These are phyloP conservation scores for Thinopyrum obtusiflorum DNA, from an alignment of 202 grass and related monocot genomes.

Conservation along the genomic window DNA sequence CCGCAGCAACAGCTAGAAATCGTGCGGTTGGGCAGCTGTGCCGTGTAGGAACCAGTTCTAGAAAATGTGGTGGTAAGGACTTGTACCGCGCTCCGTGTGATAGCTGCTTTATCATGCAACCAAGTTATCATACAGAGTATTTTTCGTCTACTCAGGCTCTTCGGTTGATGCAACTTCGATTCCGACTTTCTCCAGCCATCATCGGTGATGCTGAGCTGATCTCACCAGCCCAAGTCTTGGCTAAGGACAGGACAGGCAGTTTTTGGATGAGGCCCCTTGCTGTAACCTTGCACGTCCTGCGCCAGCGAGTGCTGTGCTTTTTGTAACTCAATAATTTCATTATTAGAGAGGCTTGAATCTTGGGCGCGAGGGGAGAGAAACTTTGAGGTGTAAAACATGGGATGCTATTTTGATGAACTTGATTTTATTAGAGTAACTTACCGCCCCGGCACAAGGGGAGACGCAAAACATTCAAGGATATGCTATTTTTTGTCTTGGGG, in stretches of 20 bases:
- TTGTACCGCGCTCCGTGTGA: not conserved
- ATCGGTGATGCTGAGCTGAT: not conserved
- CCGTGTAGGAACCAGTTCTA: not conserved
- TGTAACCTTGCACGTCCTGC: not conserved
- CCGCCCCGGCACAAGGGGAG: not conserved
- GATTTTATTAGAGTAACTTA: not conserved
- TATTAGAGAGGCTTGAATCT: not conserved
- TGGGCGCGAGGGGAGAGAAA: not conserved
- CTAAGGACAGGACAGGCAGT: not conserved
- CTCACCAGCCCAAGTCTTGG: not conserved
- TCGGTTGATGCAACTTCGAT: not conserved
- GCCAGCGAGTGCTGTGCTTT: not conserved
- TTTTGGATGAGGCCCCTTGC: constrained; percentile 2
- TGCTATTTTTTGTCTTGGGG: too few species aligned
- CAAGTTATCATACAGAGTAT: not conserved
- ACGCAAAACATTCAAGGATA: not conserved
- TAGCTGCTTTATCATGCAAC: constrained; percentile 14
- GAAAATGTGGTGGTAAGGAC: constrained; percentile 16
- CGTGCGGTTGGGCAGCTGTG: not conserved
- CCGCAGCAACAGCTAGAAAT: constrained; percentile 27
- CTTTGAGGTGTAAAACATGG: not conserved
- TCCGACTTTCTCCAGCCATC: not conserved
- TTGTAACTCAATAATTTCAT: not conserved
- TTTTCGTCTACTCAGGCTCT: not conserved
- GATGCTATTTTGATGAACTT: not conserved